These are phyloP conservation scores for Sinapis alba DNA, from an alignment of 441 rosid species.

Conservation along the genomic window DNA sequence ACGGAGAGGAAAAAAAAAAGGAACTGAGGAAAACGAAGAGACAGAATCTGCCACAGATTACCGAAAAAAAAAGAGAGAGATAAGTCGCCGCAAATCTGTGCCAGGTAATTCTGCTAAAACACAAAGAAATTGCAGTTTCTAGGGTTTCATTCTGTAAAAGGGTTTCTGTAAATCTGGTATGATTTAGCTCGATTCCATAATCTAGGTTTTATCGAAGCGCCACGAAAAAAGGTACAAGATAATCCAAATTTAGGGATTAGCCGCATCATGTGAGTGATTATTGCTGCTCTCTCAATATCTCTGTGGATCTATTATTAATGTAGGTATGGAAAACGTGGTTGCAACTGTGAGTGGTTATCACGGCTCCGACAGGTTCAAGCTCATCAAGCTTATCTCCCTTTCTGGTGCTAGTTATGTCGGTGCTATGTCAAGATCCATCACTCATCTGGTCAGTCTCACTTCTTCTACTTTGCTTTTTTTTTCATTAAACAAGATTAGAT, in stretches of 20 bases:
- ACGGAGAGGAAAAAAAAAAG: background rate
- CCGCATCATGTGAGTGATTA: background rate
- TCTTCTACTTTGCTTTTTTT: background rate
- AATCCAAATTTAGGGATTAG: background rate
- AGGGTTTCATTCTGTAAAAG: background rate
- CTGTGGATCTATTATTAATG: background rate
- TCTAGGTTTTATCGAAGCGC: background rate
- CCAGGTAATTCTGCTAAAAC: too few relatives aligned
- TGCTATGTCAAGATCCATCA: slow-evolving; percentile 61
- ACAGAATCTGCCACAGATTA: background rate
- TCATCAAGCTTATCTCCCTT: slow-evolving; percentile 73
- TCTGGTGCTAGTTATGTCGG: slow-evolving; percentile 88
- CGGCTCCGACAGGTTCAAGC: slow-evolving; percentile 75
- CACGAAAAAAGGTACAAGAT: background rate
- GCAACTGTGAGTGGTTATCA: slow-evolving; percentile 91
- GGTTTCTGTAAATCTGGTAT: background rate
- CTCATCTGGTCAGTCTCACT: slow-evolving; percentile 67
- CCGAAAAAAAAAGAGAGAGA: too few relatives aligned
- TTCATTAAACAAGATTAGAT: background rate
- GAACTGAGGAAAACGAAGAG: background rate
- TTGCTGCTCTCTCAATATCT: background rate
- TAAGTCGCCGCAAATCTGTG: too few relatives aligned
- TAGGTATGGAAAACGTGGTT: slow-evolving; percentile 83
- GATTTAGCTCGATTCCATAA: background rate
- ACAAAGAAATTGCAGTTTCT: background rate